Base-by-base conservation (phyloP, 805 yeast genomes). In the Yamadazyma olivae region DNA sequence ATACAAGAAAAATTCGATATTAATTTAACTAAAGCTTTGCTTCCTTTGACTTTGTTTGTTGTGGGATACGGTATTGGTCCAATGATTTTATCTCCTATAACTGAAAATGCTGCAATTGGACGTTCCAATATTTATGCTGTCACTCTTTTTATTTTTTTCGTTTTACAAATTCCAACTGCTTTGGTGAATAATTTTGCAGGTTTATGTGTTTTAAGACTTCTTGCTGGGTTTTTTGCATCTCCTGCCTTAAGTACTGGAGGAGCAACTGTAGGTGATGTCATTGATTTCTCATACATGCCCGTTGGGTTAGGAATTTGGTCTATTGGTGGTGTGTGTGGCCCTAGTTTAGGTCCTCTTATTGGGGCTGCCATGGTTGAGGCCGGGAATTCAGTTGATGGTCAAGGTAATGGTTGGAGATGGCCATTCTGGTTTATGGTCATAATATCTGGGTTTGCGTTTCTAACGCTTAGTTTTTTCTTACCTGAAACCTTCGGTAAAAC, bases 11-110 rank as follows among this genome's bases (percentile, higher is more conserved):
- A 75, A 30, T 75, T 77, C 46, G 45, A 57, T 14, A 64, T 74
- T 4, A 58, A 70, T 12, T 55, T 53, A 18, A 68, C 65, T 5
- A 66, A 65, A 8, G 77, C 78, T 0, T 57, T 71, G 1, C 56
- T 80, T 27, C 79, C 80, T 5, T 60, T 80, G 45, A 61, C 81
- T 0, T 41, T 77, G 32, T 80, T 74, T 44, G 80, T 79, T 12
- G 49, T 78, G 18, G 86, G 83, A 9, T 78, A 79, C 47, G 84
- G 80, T 38, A 35, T 77, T 17, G 84, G 84, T 1, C 83, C 84
- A 2, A 63, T 79, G 65, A 39, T 78, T 2, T 72, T 77, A 33
- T 72, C 82, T 0, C 85, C 85, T 4, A 46, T 79, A 40, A 71
- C 81, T 8, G 86, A 80, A 50, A 64, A 74, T 34, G 75, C 79